Base-by-base conservation (phyloP, 2,329 filamentous ascomycete species). In the Sclerotinia sclerotiorum region DNA sequence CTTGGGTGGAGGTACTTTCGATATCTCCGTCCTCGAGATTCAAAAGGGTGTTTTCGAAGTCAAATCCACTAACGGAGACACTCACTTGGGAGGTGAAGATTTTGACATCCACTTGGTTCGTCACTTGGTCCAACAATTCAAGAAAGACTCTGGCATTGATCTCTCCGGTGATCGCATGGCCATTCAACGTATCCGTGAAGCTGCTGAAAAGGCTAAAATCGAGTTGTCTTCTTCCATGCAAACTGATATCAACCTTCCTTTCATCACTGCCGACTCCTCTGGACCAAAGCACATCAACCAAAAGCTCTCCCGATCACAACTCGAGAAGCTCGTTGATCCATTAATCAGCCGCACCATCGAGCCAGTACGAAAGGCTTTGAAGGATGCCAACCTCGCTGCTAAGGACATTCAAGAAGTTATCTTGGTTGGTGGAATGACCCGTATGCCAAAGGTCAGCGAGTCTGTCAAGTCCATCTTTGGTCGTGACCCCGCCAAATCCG, bases 201-300 rank as follows among this genome's bases (percentile, higher is more conserved):
- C 94, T 75, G 93, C 94, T 75, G 94, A 98, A 88, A 97, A 97
- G 89, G 94, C 94, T 79, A 98, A 98, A 92, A 97, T 97, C 78
- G 94, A 97, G 84, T 86, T 98, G 75, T 98, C 94, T 17, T 97
- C 94, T 46, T 94, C 94, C 69, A 88, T 94, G 75, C 92, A 97
- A 82, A 98, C 94, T 75, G 94, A 97, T 79, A 97, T 98, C 84
- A 97, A 97, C 87, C 88, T 98, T 79, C 94, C 94, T 74, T 98
- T 98, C 88, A 97, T 98, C 83, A 97, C 94, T 80, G 94, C 94
- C 77, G 94, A 97, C 79, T 87, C 94, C 71, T 95, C 92, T 69
- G 95, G 94, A 77, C 94, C 94, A 75, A 97, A 97, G 88, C 94
- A 98, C 87, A 97, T 98, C 84, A 97, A 97, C 88, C 86, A 87